These are phyloP conservation scores for Aspergillus ustus DNA, from an alignment of 2,329 filamentous ascomycete genomes.

Conservation along the genomic window DNA sequence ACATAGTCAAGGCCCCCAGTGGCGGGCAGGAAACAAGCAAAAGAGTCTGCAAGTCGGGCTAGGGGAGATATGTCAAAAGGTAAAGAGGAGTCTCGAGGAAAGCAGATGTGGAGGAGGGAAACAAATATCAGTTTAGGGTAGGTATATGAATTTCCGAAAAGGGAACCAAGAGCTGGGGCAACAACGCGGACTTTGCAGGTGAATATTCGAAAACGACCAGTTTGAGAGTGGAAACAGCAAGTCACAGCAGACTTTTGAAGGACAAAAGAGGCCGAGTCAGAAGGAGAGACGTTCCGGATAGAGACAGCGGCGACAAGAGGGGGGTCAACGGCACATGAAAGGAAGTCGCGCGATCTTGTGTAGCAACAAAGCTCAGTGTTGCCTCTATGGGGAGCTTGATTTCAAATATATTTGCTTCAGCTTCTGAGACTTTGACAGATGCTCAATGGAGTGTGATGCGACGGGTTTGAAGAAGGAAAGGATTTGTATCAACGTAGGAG, in stretches of 20 bases:
- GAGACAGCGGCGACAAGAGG: slow-evolving; percentile 22
- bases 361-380: slow-evolving; percentile 13
- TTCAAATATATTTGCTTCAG: slow-evolving; percentile 7
- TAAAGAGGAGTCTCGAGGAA: slow-evolving; percentile 1
- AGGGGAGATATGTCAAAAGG: slow-evolving; percentile 2
- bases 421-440: neutral
- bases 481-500: slow-evolving; percentile 24
- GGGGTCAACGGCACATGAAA: slow-evolving; percentile 25
- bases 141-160: slow-evolving; percentile 10
- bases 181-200: neutral
- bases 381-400: slow-evolving; percentile 14
- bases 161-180: slow-evolving; percentile 1
- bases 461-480: slow-evolving; percentile 13
- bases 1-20: slow-evolving; percentile 26
- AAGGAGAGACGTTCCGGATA: slow-evolving; percentile 12
- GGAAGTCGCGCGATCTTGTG: slow-evolving; percentile 24
- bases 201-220: neutral
- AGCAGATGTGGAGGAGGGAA: slow-evolving; percentile 10
- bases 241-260: slow-evolving; percentile 18
- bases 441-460: neutral
- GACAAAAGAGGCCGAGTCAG: slow-evolving; percentile 22
- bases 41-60: neutral
- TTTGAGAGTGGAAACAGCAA: neutral
- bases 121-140: neutral
- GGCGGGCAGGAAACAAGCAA: slow-evolving; percentile 15